Evolutionary conservation across 495 filamentous ascomycete genomes (phyloP), one percentile per base, ranked within the genome.

Genomic region (Tuber calosporum): DNA sequence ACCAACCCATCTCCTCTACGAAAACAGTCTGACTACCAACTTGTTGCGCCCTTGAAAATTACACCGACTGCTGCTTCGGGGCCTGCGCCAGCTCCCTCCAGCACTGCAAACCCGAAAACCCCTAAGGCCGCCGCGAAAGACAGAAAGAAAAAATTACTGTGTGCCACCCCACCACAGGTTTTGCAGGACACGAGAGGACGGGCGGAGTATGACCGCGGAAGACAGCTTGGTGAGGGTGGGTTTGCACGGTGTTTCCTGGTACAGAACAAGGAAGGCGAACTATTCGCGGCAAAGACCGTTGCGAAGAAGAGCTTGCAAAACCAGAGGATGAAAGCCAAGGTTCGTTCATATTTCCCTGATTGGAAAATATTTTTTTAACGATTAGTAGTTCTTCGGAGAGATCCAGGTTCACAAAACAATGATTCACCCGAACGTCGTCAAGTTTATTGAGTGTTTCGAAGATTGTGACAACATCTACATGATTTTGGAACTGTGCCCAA

Each of bases 351-450:
- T 41, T 69, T 72, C 42, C 53, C 67, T 43, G n/a, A 39, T 11
- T 30, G 66, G 34, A 20, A 38, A 19, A 72, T 34, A 30, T 67
- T 72, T 43, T 43, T 37, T 72, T 74, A 67, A 83, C 88, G 76
- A 88, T 81, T 3, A 7, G 20, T 72, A 97, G 93, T 99, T 99
- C 83, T 92, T 95, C 83, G 97, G 93, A 5, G 96, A 99, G 81
- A 87, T 99, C 1, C 93, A 97, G 82, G 96, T 99, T 67, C 96
- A 99, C 82, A 96, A 94, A 26, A 98, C 97, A 82, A 93, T 99
- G 90, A 88, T 89, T 45, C 94, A 99, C 77, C 89, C 90, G 17
- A 94, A 96, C 80, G 94, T 99, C 72, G 95, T 98, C 69, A 90
- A 93, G 74, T 98, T 98, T 79, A 88, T 96, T 78, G 90, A 96